Evolutionary conservation across 441 rosid species (phyloP).

Genomic region (Erodium texanum): DNA sequence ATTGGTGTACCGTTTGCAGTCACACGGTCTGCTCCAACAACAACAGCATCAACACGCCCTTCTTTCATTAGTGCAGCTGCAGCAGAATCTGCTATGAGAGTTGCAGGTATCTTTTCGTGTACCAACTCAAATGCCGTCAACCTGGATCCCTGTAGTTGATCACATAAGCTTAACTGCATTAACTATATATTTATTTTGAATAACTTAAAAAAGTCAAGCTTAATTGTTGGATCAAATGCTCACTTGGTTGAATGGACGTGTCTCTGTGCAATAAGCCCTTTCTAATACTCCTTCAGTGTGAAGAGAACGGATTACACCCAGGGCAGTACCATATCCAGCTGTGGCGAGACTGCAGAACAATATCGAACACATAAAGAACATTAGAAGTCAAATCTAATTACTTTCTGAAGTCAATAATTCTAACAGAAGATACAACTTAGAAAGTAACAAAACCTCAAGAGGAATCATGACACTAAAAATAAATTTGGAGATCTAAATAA

Average conservation of each 20-base stretch:
- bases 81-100: constrained; percentile 85
- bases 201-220: no score
- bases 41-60: constrained; percentile 58
- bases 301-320: constrained; percentile 81
- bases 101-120: constrained; percentile 77
- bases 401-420: not conserved
- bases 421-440: no score
- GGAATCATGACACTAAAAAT: not conserved
- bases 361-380: not conserved
- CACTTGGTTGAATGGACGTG: constrained; percentile 94
- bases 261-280: constrained; percentile 88
- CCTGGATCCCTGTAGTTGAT: constrained; percentile 61
- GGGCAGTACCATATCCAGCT: constrained; percentile 94
- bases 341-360: constrained; percentile 69
- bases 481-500: not conserved
- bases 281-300: constrained; percentile 54
- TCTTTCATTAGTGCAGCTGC: constrained; percentile 88
- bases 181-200: no score
- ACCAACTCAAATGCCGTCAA: constrained; percentile 89
- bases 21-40: constrained; percentile 92
- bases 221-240: no score
- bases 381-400: not conserved
- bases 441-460: no score
- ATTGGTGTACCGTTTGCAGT: constrained; percentile 61
- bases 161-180: no score